Conservation (phyloP, 306 rosid genomes). For the Vachellia pachyceras region DNA sequence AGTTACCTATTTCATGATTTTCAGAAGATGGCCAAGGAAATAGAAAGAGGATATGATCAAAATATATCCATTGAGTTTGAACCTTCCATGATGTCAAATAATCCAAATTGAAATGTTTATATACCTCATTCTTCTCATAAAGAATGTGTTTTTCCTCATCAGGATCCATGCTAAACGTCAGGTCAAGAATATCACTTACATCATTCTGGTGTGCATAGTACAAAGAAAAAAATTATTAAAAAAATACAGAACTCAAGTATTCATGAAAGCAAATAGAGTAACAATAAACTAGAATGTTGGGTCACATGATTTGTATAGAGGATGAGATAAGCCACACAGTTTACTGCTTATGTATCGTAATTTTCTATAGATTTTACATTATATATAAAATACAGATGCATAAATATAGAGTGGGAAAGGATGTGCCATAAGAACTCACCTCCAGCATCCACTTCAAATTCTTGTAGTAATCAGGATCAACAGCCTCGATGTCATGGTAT, state of each 20-base stretch:
- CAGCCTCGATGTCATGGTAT: conserved; percentile 99
- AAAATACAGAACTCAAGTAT: conserved; percentile 18
- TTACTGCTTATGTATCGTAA: neutral
- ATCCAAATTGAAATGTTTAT: conserved; percentile 26
- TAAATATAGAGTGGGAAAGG: neutral
- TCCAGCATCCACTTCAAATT: conserved; percentile 99
- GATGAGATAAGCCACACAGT: neutral
- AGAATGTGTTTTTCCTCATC: conserved; percentile 97
- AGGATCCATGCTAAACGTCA: conserved; percentile 98
- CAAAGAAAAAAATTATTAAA: conserved; percentile 2
- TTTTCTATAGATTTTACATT: neutral
- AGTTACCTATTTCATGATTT: conserved; percentile 68
- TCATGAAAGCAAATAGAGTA: conserved; percentile 13
- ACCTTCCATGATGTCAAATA: neutral
- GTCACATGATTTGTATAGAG: neutral
- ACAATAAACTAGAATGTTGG: conserved; percentile 1
- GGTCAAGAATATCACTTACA: conserved; percentile 88
- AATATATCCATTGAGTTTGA: neutral
- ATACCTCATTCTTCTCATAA: conserved; percentile 91
- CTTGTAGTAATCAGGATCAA: conserved; percentile 97
- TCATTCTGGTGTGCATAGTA: conserved; percentile 63
- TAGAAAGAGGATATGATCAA: neutral
- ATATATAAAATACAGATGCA: neutral
- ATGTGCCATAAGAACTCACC: conserved; percentile 58
- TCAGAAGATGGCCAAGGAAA: conserved; percentile 24